Conservation (phyloP, 1,284 basidiomycete species). For the Hemileia vastatrix region DNA sequence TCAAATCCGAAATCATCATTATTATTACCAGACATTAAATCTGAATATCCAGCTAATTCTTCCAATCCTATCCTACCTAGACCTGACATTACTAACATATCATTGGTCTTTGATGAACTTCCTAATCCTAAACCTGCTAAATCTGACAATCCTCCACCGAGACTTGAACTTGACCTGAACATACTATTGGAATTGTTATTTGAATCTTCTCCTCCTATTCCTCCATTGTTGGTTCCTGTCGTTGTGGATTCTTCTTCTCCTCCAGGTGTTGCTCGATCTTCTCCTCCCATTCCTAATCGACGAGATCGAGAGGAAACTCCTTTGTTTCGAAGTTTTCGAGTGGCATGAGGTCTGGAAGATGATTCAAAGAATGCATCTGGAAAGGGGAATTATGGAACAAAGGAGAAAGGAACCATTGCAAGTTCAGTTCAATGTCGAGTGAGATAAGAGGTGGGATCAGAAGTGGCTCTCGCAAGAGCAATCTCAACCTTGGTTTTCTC, state of each 20-base stretch:
- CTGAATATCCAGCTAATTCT: background rate
- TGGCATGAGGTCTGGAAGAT: conserved; percentile 37
- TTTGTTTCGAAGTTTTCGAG: conserved; percentile 43
- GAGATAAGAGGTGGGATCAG: background rate
- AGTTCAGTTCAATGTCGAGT: background rate
- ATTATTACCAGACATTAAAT: background rate
- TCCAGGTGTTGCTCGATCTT: conserved; percentile 14
- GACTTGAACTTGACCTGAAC: background rate
- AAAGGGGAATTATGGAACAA: background rate
- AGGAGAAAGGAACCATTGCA: background rate
- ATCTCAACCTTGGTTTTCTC: too few relatives aligned
- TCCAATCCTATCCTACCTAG: background rate
- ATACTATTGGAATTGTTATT: too few relatives aligned
- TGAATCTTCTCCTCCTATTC: background rate
- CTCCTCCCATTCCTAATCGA: conserved; percentile 26
- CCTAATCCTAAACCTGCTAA: background rate
- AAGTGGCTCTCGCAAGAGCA: too few relatives aligned
- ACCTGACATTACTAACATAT: background rate
- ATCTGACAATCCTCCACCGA: background rate
- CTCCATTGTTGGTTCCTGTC: background rate
- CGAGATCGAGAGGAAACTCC: conserved; percentile 2
- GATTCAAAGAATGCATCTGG: conserved; percentile 33
- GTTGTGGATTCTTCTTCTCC: conserved; percentile 2
- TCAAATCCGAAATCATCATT: background rate
- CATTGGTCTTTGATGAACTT: background rate